Evolutionary conservation across 2,329 filamentous ascomycete species (phyloP), one percentile per base, ranked within the genome.

Genomic region (Apiospora hydei): DNA sequence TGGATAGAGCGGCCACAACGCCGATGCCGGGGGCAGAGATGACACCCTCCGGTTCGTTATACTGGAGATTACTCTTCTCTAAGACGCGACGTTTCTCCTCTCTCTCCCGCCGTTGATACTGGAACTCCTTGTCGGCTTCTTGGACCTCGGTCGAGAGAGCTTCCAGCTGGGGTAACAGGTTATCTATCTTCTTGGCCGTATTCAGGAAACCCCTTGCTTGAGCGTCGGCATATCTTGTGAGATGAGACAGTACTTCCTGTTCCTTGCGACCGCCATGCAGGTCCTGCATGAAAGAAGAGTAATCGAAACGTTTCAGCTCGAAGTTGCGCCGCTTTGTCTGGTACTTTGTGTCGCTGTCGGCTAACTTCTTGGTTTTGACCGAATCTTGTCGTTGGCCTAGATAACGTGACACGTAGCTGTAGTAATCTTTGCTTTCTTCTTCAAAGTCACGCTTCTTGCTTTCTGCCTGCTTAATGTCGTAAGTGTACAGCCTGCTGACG

Each of bases 251-350:
- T 5, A 99, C 94, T 81, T 99, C 96, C 79, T 98, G 96, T 78
- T 99, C 96, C 81, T 98, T 99, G 74, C 96, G 92, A n/a, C 96
- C 96, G 43, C 96, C 96, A 75, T 98, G 96, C n/a, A 99, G 87
- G 84, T 99, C 96, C 79, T 98, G 96, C 94, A 99, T 97, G 80
- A 98, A 99, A 18, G 94, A 98, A 3, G 96, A 98, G 81, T 99
- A 99, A 82, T 99, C 97, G 78, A 99, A 99, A 13, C 97, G 92
- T 84, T 97, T 98, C 72, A 99, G 88, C 84, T 99, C 96, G 78
- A 99, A 99, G 77, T 95, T 98, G 64, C 94, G 92, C 76, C 95
- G 90, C 85, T 98, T 98, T 66, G 89, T 91, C 81, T 98, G 96
- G 80, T 98, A 99, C 80, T 99, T 99, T 44, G 94, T 93, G 81